Percentiles rank a stretch among this genome's conserved stretches.
Evolutionary conservation across 78 protist genomes (phyloP).

Genomic region (Paratrimastix pyriformis): DNA sequence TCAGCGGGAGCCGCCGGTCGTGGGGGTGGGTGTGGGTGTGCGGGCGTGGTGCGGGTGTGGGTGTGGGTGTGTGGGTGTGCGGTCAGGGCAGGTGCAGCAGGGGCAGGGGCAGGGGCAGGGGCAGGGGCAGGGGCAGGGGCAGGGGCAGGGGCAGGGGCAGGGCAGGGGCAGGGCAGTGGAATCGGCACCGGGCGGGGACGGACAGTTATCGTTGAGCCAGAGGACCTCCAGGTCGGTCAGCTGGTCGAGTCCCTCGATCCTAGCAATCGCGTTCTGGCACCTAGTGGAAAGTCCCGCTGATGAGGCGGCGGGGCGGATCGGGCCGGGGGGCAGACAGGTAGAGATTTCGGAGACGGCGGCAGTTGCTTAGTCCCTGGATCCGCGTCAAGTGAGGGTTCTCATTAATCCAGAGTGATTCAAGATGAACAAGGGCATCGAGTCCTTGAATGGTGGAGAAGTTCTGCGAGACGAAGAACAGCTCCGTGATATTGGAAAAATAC

Average conservation of each 20-base stretch:
- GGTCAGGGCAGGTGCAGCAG: too few relatives aligned
- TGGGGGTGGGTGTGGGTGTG: too few relatives aligned
- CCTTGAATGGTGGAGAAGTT: constrained; percentile 17
- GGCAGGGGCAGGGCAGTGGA: too few relatives aligned
- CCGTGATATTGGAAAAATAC: background rate
- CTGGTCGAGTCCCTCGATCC: constrained; percentile 14
- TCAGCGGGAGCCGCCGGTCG: too few relatives aligned
- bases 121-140: too few relatives aligned
- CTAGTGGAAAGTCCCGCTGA: background rate
- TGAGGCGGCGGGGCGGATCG: background rate
- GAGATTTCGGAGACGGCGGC: constrained; percentile 15
- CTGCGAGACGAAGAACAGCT: constrained; percentile 14
- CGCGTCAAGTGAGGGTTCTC: constrained; percentile 27
- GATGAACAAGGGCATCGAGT: background rate
- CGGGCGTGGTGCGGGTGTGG: too few relatives aligned
- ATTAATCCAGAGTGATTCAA: constrained; percentile 34
- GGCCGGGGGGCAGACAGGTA: constrained; percentile 5
- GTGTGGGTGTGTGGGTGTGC: too few relatives aligned
- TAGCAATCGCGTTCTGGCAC: constrained; percentile 18
- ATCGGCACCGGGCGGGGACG: too few relatives aligned
- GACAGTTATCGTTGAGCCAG: constrained; percentile 34
- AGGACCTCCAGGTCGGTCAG: constrained; percentile 17
- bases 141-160: too few relatives aligned
- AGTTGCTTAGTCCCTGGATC: constrained; percentile 34
- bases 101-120: too few relatives aligned